phyloP scores from a whole-genome alignment of 768 basidiomycete species.

The Pleurotus sapidus region DNA sequence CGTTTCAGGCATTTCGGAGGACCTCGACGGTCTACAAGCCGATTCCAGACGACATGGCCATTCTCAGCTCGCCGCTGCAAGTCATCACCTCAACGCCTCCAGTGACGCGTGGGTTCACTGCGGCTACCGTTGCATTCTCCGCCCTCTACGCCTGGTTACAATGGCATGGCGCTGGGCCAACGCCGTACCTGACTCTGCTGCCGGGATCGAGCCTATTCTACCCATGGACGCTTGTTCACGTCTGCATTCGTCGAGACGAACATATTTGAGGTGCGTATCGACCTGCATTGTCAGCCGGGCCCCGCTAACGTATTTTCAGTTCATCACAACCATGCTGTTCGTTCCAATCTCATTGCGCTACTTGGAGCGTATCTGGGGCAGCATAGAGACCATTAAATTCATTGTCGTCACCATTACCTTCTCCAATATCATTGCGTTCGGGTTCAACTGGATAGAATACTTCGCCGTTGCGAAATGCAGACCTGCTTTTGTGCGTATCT shows the following conservation, averaged over 20 bases:
- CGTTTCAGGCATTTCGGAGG: conserved; percentile 8
- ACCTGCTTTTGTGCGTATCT: conserved; percentile 71
- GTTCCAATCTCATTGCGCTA: conserved; percentile 86
- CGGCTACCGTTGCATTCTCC: conserved; percentile 55
- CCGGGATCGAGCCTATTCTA: conserved; percentile 81
- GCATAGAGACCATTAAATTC: conserved; percentile 82
- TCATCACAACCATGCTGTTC: conserved; percentile 70
- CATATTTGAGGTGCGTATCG: conserved; percentile 70
- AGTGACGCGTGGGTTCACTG: conserved; percentile 72
- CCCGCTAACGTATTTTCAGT: conserved; percentile 40
- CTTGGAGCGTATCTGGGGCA: conserved; percentile 93
- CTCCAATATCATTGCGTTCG: conserved; percentile 87
- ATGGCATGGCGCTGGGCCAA: conserved; percentile 46
- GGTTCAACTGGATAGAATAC: conserved; percentile 87
- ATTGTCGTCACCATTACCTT: conserved; percentile 72
- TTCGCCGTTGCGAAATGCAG: conserved; percentile 64
- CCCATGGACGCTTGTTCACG: conserved; percentile 95
- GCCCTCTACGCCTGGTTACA: conserved; percentile 63
- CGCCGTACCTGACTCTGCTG: conserved; percentile 73
- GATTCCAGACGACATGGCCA: conserved; percentile 51
- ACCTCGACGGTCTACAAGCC: conserved; percentile 11
- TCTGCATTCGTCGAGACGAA: conserved; percentile 84
- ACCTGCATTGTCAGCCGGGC: background rate
- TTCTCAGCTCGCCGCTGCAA: conserved; percentile 70
- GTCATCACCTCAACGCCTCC: conserved; percentile 72